A percentile compares a stretch with the other conserved stretches of the same genome.
Conservation (phyloP, 371 early-diverging fungal genomes). For the Mucor piriformis region DNA sequence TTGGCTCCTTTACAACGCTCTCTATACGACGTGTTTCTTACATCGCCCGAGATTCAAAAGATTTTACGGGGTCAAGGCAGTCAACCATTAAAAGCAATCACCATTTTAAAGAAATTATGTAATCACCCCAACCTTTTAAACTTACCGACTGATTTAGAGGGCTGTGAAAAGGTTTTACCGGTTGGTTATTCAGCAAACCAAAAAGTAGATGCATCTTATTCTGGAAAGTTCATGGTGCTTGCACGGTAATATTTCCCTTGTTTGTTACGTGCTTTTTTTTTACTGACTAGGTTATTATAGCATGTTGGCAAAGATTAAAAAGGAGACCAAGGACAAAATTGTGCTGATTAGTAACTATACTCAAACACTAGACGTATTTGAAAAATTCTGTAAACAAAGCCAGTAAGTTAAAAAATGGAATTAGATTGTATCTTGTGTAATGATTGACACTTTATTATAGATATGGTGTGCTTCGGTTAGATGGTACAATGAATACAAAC, state of each 20-base stretch:
- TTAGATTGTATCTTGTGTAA: too few species aligned
- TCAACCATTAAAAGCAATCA: conserved; percentile 83
- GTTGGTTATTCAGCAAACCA: conserved; percentile 32
- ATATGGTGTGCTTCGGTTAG: conserved; percentile 83
- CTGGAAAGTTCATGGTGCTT: conserved; percentile 89
- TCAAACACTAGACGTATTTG: conserved; percentile 95
- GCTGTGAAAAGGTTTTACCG: conserved; percentile 66
- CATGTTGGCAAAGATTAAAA: conserved; percentile 71
- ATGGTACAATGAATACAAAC: conserved; percentile 89
- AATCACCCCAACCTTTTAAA: conserved; percentile 90
- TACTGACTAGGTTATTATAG: too few species aligned
- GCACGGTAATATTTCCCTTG: too few species aligned
- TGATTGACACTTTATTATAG: too few species aligned
- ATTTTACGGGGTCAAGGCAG: conserved; percentile 65
- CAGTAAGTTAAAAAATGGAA: conserved; percentile 57
- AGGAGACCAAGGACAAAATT: conserved; percentile 88
- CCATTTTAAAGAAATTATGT: conserved; percentile 90
- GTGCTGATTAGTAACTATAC: conserved; percentile 97
- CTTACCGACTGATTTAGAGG: conserved; percentile 69
- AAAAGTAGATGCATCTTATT: conserved; percentile 71
- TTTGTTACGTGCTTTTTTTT: too few species aligned
- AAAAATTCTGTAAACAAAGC: conserved; percentile 77
- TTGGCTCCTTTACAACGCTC: conserved; percentile 77
- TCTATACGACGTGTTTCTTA: conserved; percentile 80
- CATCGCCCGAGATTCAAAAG: conserved; percentile 78